Conservation (phyloP, 371 early-diverging fungal species). For the Mucor irregularis region DNA sequence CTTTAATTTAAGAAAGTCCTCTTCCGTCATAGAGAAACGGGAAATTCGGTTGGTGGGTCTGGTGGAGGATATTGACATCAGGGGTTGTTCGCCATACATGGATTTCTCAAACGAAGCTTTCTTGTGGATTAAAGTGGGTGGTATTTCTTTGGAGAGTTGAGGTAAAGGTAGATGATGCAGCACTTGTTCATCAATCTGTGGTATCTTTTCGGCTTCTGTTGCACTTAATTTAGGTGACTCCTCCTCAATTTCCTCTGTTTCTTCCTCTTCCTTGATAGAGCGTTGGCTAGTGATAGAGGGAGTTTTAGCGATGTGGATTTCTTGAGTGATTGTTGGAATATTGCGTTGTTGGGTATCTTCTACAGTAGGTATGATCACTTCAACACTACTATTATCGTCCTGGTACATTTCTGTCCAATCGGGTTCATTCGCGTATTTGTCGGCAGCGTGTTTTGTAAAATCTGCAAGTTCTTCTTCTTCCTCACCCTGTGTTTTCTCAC, state of each 20-base stretch:
- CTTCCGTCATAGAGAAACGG: slow-evolving; percentile 10
- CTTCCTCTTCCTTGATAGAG: too few relatives aligned
- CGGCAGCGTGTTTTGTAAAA: neutral
- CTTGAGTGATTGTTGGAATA: neutral
- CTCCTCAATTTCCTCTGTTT: neutral
- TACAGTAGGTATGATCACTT: neutral
- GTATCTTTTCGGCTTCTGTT: slow-evolving; percentile 8
- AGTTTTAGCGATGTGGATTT: neutral
- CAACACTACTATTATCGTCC: neutral
- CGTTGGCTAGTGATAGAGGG: too few relatives aligned
- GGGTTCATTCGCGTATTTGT: slow-evolving; percentile 21
- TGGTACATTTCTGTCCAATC: slow-evolving; percentile 27
- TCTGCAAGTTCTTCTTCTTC: slow-evolving; percentile 11
- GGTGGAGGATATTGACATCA: neutral
- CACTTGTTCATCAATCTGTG: slow-evolving; percentile 18
- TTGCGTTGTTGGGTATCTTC: neutral
- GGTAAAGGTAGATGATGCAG: slow-evolving; percentile 15
- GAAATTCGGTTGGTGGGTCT: neutral
- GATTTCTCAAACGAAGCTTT: slow-evolving; percentile 12
- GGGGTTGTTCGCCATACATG: slow-evolving; percentile 14
- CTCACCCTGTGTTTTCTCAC: too few relatives aligned
- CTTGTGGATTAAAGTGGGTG: slow-evolving; percentile 15
- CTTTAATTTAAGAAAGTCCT: slow-evolving; percentile 4
- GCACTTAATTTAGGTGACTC: neutral
- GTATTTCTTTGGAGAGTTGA: slow-evolving; percentile 16